Percentiles rank a stretch among this genome's conserved stretches.
Evolutionary conservation across 2,329 filamentous ascomycete genomes (phyloP).

Genomic region (Scytalidium lignicola): DNA sequence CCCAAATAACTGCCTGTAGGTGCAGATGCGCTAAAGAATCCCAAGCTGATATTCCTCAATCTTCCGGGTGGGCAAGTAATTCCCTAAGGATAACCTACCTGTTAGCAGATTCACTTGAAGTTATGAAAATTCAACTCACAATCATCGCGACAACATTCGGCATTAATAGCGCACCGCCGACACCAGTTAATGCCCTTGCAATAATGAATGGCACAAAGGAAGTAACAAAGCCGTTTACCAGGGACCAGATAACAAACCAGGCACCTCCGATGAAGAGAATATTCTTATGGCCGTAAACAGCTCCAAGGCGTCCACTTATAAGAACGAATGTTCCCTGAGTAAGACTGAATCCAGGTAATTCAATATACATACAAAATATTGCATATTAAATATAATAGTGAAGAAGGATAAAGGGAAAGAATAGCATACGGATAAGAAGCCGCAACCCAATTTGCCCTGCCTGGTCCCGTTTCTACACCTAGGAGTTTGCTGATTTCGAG

Average conservation of each 20-base stretch:
- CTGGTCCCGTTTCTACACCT: constrained; percentile 1
- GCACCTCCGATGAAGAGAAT: constrained; percentile 37
- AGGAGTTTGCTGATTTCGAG: constrained; percentile 4
- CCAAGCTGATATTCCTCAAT: constrained; percentile 36
- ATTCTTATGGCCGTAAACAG: constrained; percentile 44
- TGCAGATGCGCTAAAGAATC: constrained; percentile 38
- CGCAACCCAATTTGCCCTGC: constrained; percentile 4
- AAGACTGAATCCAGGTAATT: too few relatives aligned
- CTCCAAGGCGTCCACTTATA: constrained; percentile 42
- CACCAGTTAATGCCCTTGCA: constrained; percentile 39
- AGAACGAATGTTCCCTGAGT: constrained; percentile 47
- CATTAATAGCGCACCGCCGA: constrained; percentile 43
- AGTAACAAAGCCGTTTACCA: constrained; percentile 38
- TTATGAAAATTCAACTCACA: constrained; percentile 10
- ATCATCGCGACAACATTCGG: constrained; percentile 46
- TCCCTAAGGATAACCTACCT: neutral
- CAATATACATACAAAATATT: too few relatives aligned
- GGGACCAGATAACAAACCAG: constrained; percentile 37
- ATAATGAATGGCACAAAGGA: constrained; percentile 36
- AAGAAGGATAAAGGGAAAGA: neutral
- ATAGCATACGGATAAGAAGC: constrained; percentile 4
- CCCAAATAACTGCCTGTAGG: constrained; percentile 39
- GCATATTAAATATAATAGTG: too few relatives aligned
- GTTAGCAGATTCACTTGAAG: neutral
- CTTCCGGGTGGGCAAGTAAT: constrained; percentile 41